A percentile compares a stretch with the other conserved stretches of the same genome.
phyloP scores from a whole-genome alignment of 2,329 filamentous ascomycete genomes.

The Aspergillus oerlinghausenensis region DNA sequence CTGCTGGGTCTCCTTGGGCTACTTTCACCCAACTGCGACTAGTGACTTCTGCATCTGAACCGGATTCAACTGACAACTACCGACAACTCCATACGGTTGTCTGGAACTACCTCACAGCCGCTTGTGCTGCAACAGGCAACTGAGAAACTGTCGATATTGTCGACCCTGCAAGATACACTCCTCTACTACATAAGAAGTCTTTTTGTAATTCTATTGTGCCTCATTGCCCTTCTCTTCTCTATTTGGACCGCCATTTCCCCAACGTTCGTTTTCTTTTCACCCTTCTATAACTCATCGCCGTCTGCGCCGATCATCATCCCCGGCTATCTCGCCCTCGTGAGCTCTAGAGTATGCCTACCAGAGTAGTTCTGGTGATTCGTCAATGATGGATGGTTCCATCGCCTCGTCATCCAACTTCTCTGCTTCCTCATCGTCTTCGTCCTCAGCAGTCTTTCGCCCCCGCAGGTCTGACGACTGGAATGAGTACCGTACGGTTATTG shows the following conservation, averaged over 20 bases:
- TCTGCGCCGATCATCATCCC: neutral
- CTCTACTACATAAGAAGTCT: neutral
- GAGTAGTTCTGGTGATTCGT: constrained; percentile 5
- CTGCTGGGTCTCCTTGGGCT: neutral
- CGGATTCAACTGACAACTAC: neutral
- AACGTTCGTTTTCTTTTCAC: constrained; percentile 1
- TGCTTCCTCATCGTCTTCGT: constrained; percentile 13
- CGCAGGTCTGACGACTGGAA: constrained; percentile 36
- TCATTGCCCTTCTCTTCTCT: neutral
- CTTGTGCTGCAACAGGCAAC: neutral
- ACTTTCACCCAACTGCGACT: neutral
- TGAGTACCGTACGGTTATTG: constrained; percentile 31
- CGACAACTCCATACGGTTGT: neutral
- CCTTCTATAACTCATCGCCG: neutral
- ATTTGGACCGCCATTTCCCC: constrained; percentile 1
- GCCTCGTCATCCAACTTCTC: constrained; percentile 17
- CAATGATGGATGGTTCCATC: constrained; percentile 23
- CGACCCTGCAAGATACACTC: neutral
- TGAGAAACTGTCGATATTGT: neutral
- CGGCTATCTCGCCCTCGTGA: constrained; percentile 9
- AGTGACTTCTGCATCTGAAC: neutral
- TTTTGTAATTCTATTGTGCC: neutral
- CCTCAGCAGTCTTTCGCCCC: constrained; percentile 26
- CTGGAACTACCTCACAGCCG: neutral
- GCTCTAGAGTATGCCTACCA: constrained; percentile 19